These are phyloP conservation scores for Penicillium griseofulvum DNA, from an alignment of 2,329 filamentous ascomycete genomes.

Conservation along the genomic window DNA sequence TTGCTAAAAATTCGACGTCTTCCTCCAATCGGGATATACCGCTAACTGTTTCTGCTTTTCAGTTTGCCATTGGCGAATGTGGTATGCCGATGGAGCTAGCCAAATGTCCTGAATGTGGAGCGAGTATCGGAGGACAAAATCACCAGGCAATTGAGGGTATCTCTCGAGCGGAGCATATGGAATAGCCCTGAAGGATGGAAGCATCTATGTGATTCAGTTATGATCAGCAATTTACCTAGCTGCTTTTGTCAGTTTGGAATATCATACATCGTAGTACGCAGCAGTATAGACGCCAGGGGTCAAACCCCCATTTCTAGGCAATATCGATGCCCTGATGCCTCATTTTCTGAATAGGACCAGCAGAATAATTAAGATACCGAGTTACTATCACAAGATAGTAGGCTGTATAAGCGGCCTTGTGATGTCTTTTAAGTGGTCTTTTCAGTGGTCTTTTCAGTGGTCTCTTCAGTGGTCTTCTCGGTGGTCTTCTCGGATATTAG, in stretches of 20 bases:
- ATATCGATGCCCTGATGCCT: too few species aligned
- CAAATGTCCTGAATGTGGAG: constrained; percentile 22
- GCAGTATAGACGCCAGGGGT: too few species aligned
- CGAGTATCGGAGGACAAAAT: constrained; percentile 6
- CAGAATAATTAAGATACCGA: too few species aligned
- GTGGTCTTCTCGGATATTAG: too few species aligned
- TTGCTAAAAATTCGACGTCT: background rate
- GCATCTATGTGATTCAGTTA: background rate
- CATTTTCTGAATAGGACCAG: too few species aligned
- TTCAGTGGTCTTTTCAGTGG: too few species aligned
- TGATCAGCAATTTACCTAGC: background rate
- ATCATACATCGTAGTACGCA: background rate
- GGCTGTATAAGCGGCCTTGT: too few species aligned
- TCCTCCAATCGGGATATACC: background rate
- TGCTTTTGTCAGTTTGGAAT: background rate
- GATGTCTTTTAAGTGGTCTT: too few species aligned
- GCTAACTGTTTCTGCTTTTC: background rate
- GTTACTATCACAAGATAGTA: too few species aligned
- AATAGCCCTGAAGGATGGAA: background rate
- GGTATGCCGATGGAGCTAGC: constrained; percentile 31
- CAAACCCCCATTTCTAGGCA: too few species aligned
- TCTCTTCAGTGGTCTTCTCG: too few species aligned
- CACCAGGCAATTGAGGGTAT: constrained; percentile 4
- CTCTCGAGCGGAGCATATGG: constrained; percentile 7
- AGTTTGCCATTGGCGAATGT: constrained; percentile 32